Base-by-base conservation (phyloP, 495 filamentous ascomycete genomes). In the Baudoinia panamericana region DNA sequence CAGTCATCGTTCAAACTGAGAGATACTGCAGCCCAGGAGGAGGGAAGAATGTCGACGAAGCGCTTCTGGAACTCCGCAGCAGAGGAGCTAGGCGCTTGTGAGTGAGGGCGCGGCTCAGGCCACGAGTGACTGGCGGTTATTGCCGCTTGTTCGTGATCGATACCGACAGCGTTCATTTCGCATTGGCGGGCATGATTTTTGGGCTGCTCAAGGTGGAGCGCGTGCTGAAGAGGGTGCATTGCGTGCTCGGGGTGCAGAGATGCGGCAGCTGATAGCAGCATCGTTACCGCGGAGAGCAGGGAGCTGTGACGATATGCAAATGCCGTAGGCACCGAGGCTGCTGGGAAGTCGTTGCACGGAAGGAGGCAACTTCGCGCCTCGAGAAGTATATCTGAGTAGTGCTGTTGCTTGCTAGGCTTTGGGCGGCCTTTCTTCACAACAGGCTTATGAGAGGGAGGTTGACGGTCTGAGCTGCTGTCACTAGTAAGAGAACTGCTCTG, bases 1-100 rank as follows among this genome's bases (percentile, higher is more conserved):
- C 65, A 68, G 36, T 74, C 76, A 23, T 90, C 83, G 53, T 78
- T 88, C 13, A 96, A 54, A 0, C 82, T 78, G 20, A 97, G 62
- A 0, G 88, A 95, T 6, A 96, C 63, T 4, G 83, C 84, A 27
- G 77, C 84, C 90, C 90, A 97, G 17, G 66, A 58, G 16, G 64
- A 58, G 0, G 90, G 92, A 21, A 96, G 75, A 39, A 92, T 82
- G 50, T 88, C 82, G 44, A 86, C 63, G 53, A 76, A 85, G 24
- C 84, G 71, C 29, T 60, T 58, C 52, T 83, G 78, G 47, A 86
- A 81, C 7, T 54, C 32, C 9, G 25, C 23, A 48, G 60, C 37
- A 60, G 59, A n/a, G n/a, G n/a, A n/a, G n/a, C n/a, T n/a, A n/a
- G n/a, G n/a, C n/a, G n/a, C n/a, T n/a, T n/a, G n/a, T n/a, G n/a